Conservation (phyloP, 257 asterid species). For the Gentiana straminea region DNA sequence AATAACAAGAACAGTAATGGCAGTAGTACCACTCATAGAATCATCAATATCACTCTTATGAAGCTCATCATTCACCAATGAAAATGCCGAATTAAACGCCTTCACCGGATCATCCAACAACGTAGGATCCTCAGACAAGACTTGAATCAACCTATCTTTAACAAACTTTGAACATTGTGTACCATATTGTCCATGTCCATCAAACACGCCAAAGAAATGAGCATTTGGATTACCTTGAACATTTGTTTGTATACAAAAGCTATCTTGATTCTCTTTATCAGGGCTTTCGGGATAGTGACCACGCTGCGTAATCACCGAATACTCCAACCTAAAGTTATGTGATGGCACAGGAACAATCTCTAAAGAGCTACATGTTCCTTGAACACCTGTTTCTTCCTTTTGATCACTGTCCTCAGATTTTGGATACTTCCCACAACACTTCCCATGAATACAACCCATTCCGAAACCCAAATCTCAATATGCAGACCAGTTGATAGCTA, state of each 20-base stretch:
- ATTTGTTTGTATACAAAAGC: slow-evolving; percentile 52
- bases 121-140: slow-evolving; percentile 39
- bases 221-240: slow-evolving; percentile 73
- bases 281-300: slow-evolving; percentile 86
- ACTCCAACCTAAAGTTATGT: slow-evolving; percentile 51
- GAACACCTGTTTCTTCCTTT: slow-evolving; percentile 31
- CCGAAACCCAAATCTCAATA: slow-evolving; percentile 14
- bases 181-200: slow-evolving; percentile 83
- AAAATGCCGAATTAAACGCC: slow-evolving; percentile 65
- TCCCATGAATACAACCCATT: slow-evolving; percentile 91
- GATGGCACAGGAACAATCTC: slow-evolving; percentile 79
- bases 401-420: slow-evolving; percentile 45
- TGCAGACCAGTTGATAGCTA: slow-evolving; percentile 34
- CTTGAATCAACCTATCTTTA: slow-evolving; percentile 65
- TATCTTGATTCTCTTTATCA: slow-evolving; percentile 85
- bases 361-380: slow-evolving; percentile 29
- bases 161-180: slow-evolving; percentile 70
- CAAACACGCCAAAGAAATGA: slow-evolving; percentile 96
- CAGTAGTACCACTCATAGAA: slow-evolving; percentile 97
- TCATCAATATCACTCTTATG: slow-evolving; percentile 67
- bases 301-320: slow-evolving; percentile 58
- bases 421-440: slow-evolving; percentile 60
- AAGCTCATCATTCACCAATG: slow-evolving; percentile 69
- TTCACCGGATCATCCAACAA: slow-evolving; percentile 75
- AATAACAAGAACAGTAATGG: slow-evolving; percentile 61